Evolutionary conservation across 306 rosid species (phyloP), one percentile per base, ranked within the genome.

Genomic region (Ochetophila trinervis): DNA sequence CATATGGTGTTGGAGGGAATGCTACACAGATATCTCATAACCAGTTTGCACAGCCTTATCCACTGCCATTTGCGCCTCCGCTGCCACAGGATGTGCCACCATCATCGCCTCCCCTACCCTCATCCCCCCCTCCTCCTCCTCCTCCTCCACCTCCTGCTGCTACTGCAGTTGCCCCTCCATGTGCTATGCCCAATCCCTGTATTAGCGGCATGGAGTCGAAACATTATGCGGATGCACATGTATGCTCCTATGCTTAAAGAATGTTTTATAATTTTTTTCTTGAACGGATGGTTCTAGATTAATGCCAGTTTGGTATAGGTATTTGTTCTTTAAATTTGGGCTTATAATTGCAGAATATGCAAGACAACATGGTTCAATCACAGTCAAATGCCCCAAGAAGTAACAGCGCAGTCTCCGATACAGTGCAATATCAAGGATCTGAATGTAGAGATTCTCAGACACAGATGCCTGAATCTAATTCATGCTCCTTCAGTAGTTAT

Each of bases 21-120:
- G 73, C 67, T 18, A 19, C 74, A 27, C 80, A 78, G 67, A 51
- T 63, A 44, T 56, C 65, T 16, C 79, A 65, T 62, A 57, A 52
- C 49, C 86, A 66, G 57, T 69, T 79, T 74, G 91, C 80, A 73
- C 81, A 75, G 53, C 74, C 79, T 63, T 51, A 63, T 69, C 76
- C 78, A 13, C 15, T 54, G 27, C 68, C 85, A 35, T 66, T 76
- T 54, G 80, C 79, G 9, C 81, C 95, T 60, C 87, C 90, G 45
- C 67, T 74, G 17, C 85, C 79, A 69, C 95, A 53, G 67, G 83
- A 80, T 68, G 74, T 79, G 77, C 85, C 78, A 22, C 82, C 80
- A 22, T 80, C 89, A 51, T 85, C 86, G 19, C 90, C 95, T 51
- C 96, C 91, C 34, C 88, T 75, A 15, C 91, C 98, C 5, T 62